Evolutionary conservation across 192 early-diverging fungal species (phyloP), one percentile per base, ranked within the genome.

Genomic region (Blastocladiella britannica): DNA sequence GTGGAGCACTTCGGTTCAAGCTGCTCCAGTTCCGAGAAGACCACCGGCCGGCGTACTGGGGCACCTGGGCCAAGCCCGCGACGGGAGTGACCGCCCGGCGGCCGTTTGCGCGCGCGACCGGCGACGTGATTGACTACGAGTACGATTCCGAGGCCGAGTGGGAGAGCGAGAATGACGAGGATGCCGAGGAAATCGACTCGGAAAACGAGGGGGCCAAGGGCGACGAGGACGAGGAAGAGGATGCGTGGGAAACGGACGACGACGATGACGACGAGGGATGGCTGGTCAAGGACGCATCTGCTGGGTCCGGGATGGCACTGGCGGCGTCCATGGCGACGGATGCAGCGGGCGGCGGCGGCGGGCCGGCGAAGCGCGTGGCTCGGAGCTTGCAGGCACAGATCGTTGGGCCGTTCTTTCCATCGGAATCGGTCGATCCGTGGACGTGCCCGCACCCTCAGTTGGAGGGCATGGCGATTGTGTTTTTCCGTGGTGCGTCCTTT

Each of bases 111-210:
- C 37, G 37, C 2, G 37, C 12, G 12, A 2, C 37, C 15, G 37
- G 15, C n/a, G n/a, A n/a, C 37, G 37, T 47, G 37, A 2, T 47
- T 9, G 37, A 47, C 4, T 47, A 47, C 37, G 37, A 47, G 37
- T 47, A 47, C 37, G 37, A 47, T 47, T 47, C 37, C 37, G 37
- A 47, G 37, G 37, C 37, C 37, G 37, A 47, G 37, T 47, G 37
- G 37, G 37, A 47, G 2, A 20, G n/a, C 37, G 37, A 47, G 37
- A 20, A 47, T 47, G 37, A n/a, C n/a, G n/a, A 20, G 37, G 37
- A 47, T 0, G 37, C 15, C 9, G 37, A 47, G 37, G 37, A 47
- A 20, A 47, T 47, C n/a, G 15, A 20, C 15, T 47, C 37, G 37
- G 37, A n/a, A n/a, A n/a, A n/a, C n/a, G n/a, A n/a, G n/a, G n/a